phyloP scores from a whole-genome alignment of 1,284 basidiomycete genomes.

The Leccinum insolens region DNA sequence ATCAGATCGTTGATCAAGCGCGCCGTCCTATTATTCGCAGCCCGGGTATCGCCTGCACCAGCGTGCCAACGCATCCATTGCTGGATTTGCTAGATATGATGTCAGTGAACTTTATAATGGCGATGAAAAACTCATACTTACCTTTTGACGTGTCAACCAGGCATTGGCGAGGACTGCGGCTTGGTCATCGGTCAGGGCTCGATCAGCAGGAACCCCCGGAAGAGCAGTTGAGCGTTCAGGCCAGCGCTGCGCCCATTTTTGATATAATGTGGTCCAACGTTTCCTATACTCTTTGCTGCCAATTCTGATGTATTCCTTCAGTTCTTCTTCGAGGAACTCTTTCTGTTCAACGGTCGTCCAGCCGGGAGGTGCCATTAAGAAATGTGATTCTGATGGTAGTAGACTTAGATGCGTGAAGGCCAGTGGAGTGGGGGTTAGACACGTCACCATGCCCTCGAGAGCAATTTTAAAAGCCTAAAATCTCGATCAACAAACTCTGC shows the following conservation, averaged over 20 bases:
- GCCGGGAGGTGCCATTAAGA: neutral
- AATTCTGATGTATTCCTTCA: neutral
- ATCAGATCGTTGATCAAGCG: neutral
- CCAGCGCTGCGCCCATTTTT: neutral
- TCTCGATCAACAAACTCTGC: neutral
- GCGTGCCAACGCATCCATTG: conserved; percentile 3
- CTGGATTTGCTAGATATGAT: neutral
- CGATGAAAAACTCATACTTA: neutral
- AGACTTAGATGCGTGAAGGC: neutral
- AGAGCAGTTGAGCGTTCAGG: neutral
- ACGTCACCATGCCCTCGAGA: neutral
- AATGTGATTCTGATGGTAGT: neutral
- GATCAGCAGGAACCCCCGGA: neutral
- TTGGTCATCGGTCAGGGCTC: neutral
- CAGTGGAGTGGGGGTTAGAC: neutral
- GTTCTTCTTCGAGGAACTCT: neutral
- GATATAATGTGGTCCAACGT: neutral
- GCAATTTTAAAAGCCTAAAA: neutral
- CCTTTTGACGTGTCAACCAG: neutral
- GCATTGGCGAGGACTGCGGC: neutral
- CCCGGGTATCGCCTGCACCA: neutral
- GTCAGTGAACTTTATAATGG: neutral
- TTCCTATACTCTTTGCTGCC: neutral
- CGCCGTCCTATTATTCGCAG: neutral
- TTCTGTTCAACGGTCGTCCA: neutral